These are phyloP conservation scores for Sutorius australiensis DNA, from an alignment of 768 basidiomycete species.

Conservation along the genomic window DNA sequence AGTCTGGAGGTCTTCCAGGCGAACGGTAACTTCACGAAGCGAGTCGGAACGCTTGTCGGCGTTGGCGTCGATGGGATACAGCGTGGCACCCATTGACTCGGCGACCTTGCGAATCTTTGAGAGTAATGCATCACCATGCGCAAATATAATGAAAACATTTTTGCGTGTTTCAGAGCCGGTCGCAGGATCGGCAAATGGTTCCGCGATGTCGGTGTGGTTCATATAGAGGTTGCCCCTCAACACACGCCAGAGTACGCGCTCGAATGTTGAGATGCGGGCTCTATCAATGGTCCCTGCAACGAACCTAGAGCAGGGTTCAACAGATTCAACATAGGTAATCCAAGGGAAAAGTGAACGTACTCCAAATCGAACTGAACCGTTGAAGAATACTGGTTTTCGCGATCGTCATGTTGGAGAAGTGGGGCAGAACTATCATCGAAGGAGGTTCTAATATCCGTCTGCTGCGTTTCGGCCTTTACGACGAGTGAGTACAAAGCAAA, in stretches of 20 bases:
- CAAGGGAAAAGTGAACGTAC: slow-evolving; percentile 39
- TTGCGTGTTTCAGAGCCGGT: slow-evolving; percentile 86
- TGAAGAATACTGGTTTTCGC: slow-evolving; percentile 57
- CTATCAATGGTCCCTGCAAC: slow-evolving; percentile 97
- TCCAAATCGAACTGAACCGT: slow-evolving; percentile 82
- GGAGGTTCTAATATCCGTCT: slow-evolving; percentile 77
- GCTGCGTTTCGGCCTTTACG: slow-evolving; percentile 69
- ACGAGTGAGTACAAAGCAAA: slow-evolving; percentile 6
- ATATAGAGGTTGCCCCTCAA: slow-evolving; percentile 97
- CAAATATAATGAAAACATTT: slow-evolving; percentile 99
- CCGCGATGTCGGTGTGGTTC: slow-evolving; percentile 95
- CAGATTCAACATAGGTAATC: not conserved
- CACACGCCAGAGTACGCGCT: slow-evolving; percentile 97
- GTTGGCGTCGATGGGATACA: slow-evolving; percentile 95
- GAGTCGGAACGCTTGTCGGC: slow-evolving; percentile 89
- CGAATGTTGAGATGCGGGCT: slow-evolving; percentile 85
- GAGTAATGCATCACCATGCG: slow-evolving; percentile 88
- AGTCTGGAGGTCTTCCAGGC: slow-evolving; percentile 88
- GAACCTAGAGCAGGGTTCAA: slow-evolving; percentile 51
- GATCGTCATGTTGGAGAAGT: slow-evolving; percentile 87
- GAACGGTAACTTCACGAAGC: slow-evolving; percentile 79
- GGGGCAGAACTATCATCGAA: slow-evolving; percentile 92
- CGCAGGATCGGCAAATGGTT: slow-evolving; percentile 85
- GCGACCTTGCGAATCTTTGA: slow-evolving; percentile 97
- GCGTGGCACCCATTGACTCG: slow-evolving; percentile 97